phyloP scores from a whole-genome alignment of 23 red algal genomes.

The Gracilaria gracilis region DNA sequence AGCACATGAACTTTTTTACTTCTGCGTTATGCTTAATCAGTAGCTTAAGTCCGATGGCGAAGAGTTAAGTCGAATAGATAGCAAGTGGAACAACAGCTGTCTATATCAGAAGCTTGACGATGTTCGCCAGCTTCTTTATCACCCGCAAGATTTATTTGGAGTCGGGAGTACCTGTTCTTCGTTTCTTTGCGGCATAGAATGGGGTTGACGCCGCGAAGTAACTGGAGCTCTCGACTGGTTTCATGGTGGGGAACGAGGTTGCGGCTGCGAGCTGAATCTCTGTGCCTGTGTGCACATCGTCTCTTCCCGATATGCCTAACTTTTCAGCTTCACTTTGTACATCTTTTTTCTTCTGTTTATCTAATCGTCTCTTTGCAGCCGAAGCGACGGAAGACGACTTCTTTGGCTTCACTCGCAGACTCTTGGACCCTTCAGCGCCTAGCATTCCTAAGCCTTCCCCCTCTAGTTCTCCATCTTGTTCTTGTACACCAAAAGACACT shows the following conservation, averaged over 20 bases:
- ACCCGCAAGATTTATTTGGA: neutral
- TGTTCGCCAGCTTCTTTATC: neutral
- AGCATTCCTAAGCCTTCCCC: conserved; percentile 75
- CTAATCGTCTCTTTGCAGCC: conserved; percentile 63
- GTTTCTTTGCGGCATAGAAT: conserved; percentile 44
- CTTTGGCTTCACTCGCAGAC: conserved; percentile 60
- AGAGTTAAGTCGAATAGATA: neutral
- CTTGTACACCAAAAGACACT: conserved; percentile 81
- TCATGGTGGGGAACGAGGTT: neutral
- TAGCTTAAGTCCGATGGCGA: neutral
- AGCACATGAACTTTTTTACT: neutral
- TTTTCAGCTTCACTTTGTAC: conserved; percentile 43
- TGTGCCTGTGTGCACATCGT: conserved; percentile 16
- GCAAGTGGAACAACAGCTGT: neutral
- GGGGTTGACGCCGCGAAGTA: conserved; percentile 59
- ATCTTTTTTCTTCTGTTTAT: conserved; percentile 53
- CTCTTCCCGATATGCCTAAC: conserved; percentile 43
- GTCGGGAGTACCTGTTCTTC: neutral
- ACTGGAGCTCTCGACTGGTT: neutral
- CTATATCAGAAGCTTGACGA: neutral
- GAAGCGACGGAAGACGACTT: conserved; percentile 43
- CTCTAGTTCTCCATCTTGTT: conserved; percentile 71
- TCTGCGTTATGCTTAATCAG: neutral
- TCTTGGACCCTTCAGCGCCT: conserved; percentile 56
- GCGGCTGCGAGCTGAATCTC: conserved; percentile 32